Conservation (phyloP, 352 stramenopile species). For the Globisporangium sylvaticum region DNA sequence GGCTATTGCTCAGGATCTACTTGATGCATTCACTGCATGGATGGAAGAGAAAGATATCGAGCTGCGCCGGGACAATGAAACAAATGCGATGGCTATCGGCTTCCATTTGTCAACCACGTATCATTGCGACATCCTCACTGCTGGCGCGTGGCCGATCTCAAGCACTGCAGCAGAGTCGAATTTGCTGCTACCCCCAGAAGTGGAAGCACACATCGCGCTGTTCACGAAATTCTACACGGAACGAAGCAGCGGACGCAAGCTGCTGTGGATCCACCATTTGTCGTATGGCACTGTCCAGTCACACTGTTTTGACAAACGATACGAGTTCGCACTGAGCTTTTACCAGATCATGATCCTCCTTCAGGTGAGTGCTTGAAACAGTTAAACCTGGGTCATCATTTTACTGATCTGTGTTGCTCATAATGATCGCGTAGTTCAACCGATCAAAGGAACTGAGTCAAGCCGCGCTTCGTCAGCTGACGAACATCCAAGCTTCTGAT, state of each 20-base stretch:
- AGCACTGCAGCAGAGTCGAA: constrained; percentile 46
- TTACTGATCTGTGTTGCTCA: not conserved
- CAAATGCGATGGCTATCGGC: constrained; percentile 38
- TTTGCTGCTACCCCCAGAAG: constrained; percentile 47
- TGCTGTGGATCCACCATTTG: constrained; percentile 76
- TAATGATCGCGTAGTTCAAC: constrained; percentile 54
- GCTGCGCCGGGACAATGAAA: constrained; percentile 28
- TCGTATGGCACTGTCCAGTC: constrained; percentile 72
- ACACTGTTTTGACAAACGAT: constrained; percentile 67
- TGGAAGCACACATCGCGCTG: constrained; percentile 59
- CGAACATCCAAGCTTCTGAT: constrained; percentile 59
- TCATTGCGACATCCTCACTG: constrained; percentile 80
- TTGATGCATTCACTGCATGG: constrained; percentile 66
- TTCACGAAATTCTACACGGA: constrained; percentile 84
- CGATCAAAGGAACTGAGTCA: constrained; percentile 32
- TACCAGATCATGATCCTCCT: constrained; percentile 83
- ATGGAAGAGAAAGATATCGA: constrained; percentile 59
- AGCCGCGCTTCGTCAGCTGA: constrained; percentile 35
- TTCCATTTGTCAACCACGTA: constrained; percentile 61
- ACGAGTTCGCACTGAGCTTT: constrained; percentile 80
- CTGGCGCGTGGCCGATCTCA: constrained; percentile 81
- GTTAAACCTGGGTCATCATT: not conserved
- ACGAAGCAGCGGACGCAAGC: constrained; percentile 69
- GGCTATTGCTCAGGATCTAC: constrained; percentile 44
- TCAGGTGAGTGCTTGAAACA: constrained; percentile 31